Base-by-base conservation (phyloP, 1,284 basidiomycete genomes). In the Vanrija sp. region DNA sequence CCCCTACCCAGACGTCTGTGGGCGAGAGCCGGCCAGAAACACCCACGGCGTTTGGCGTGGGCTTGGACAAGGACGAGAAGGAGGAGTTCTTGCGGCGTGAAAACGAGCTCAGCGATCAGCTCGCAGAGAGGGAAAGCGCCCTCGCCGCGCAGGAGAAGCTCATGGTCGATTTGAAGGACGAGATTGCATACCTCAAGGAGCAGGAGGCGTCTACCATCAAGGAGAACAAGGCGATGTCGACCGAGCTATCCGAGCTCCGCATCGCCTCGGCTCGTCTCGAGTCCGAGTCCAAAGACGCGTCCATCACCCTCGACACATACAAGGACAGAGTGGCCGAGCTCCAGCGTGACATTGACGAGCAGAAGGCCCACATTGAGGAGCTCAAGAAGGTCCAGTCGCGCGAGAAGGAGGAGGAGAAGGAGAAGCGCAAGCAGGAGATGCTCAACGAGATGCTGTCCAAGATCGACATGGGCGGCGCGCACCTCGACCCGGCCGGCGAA, bases 361-460 rank as follows among this genome's bases (percentile, higher is more conserved):
- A 97, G 46, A 88, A 84, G 79, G 86, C 85, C 72, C 84, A 86
- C 66, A 85, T 94, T 58, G 80, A 84, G 26, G 89, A 92, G 51
- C 79, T 93, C 65, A 91, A 88, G 43, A 89, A 92, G 55, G 79
- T 90, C 62, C 91, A 89, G 78, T 80, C 80, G 25, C 83, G 85
- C 28, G 89, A 93, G 76, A 92, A 90, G 80, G 91, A 94, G 66
- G 95, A 97, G 75, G 95, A 95, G 73, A 98, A 96, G 80, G 95
- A 98, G 81, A 95, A 92, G 81, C 86, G 91, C 76, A 98, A 98
- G 78, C 93, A 96, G 69, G 95, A 98, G 80, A 96, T 96, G 83
- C 92, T 99, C 88, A 93, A 91, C n/a, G 82, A 95, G 65, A 96
- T 99, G 92, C 97, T 99, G 94, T 91, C 94, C 60, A 95, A 96